These are phyloP conservation scores for Erysimum cheiri DNA, from an alignment of 441 rosid genomes.

Conservation along the genomic window DNA sequence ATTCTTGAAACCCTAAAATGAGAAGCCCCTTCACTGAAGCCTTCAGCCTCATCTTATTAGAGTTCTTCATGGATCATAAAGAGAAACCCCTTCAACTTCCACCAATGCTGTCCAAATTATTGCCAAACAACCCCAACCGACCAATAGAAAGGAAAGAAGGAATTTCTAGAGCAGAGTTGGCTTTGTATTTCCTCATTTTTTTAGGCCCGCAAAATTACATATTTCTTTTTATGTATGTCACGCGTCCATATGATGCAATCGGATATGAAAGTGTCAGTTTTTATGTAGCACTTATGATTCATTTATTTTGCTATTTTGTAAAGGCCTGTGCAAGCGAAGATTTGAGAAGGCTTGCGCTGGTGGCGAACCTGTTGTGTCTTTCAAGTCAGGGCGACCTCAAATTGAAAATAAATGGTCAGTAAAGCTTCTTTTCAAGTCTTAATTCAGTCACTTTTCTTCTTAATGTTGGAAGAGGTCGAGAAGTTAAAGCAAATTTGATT, in stretches of 20 bases:
- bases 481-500: conserved; percentile 10
- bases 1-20: background rate
- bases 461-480: conserved; percentile 12
- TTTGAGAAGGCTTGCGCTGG: conserved; percentile 62
- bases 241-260: conserved; percentile 21
- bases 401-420: conserved; percentile 80
- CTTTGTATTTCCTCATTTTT: conserved; percentile 18
- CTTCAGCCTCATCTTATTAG: conserved; percentile 3
- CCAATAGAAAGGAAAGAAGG: background rate
- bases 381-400: conserved; percentile 64
- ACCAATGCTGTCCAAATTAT: conserved; percentile 4
- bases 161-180: background rate
- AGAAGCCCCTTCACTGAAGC: too few species aligned
- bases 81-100: background rate
- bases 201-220: background rate
- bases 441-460: conserved; percentile 6
- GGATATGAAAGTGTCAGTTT: background rate
- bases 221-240: background rate
- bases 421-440: conserved; percentile 9
- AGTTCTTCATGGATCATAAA: background rate
- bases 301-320: conserved; percentile 31
- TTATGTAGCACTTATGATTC: conserved; percentile 22
- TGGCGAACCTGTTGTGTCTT: conserved; percentile 74
- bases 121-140: conserved; percentile 8
- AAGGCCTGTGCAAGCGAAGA: conserved; percentile 83